Base-by-base conservation (phyloP, 2,329 filamentous ascomycete genomes). In the Talaromyces rugulosus region DNA sequence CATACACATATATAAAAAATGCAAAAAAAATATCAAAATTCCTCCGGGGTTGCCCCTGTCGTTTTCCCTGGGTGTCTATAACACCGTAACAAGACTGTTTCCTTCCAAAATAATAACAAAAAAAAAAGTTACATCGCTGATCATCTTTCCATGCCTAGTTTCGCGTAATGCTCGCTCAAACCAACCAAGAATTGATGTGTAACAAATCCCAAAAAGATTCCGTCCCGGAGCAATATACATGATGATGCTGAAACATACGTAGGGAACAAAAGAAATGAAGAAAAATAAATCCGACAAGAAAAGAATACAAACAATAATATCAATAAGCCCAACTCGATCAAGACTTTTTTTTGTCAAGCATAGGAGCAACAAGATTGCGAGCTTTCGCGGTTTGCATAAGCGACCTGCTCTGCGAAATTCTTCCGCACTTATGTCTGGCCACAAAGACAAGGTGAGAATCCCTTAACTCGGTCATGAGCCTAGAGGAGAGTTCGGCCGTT, bases 1-100 rank as follows among this genome's bases (percentile, higher is more conserved):
- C 12, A 31, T 30, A 28, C 16, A 53, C 28, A 52, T 12, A 51
- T 30, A 53, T n/a, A 53, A n/a, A 31, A 53, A 30, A n/a, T 23
- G 16, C 23, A 23, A 30, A 40, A 5, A 53, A 11, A 56, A 54
- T 30, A 50, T 16, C 61, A 62, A 56, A 62, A 34, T 42, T 62
- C 61, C 61, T 62, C 56, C 61, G 36, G 61, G 61, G 58, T 62
- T 30, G 61, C 61, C 58, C 61, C 61, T 31, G 16, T 7, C 55
- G n/a, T 59, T 55, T n/a, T 58, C 50, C 42, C 42, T 51, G 7
- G 50, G 50, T 53, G 12, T 53, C 23, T 53, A 52, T 28, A 53
- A 51, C 50, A 53, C 50, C 50, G 50, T 11, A 31, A 30, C 50
- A 53, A 30, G 12, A 31, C 44, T 47, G 44, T 47, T 27, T 27